A percentile compares a stretch with the other conserved stretches of the same genome.
Conservation (phyloP, 2,329 filamentous ascomycete genomes). For the Nigrospora oryzae region DNA sequence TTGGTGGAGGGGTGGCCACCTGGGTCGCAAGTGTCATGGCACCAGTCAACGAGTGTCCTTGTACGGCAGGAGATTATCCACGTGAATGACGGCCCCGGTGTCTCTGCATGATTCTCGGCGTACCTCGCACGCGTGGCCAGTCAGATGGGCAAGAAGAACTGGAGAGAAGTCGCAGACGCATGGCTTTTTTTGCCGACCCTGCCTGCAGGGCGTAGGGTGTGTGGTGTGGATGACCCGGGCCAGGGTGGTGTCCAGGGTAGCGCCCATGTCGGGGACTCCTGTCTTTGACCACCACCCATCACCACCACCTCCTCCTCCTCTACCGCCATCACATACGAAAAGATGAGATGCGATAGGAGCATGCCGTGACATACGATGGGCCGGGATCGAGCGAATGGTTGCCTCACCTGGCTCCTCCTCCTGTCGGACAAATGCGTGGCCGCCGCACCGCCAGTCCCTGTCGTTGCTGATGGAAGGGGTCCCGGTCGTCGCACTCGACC, state of each 20-base stretch:
- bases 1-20: slow-evolving; percentile 1
- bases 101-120: slow-evolving; percentile 1
- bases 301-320: not conserved
- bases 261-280: too few relatives aligned
- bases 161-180: too few relatives aligned
- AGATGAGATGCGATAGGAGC: not conserved
- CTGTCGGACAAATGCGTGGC: too few relatives aligned
- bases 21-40: slow-evolving; percentile 1
- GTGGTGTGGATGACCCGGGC: too few relatives aligned
- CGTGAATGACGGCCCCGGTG: slow-evolving; percentile 1
- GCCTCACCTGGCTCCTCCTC: not conserved
- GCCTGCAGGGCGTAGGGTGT: not conserved
- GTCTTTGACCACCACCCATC: too few relatives aligned
- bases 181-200: not conserved
- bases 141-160: too few relatives aligned
- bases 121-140: not conserved
- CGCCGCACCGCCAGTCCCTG: too few relatives aligned
- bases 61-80: not conserved
- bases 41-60: not conserved
- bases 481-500: too few relatives aligned
- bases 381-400: slow-evolving; percentile 1
- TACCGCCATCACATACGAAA: not conserved
- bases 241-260: too few relatives aligned
- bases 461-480: too few relatives aligned
- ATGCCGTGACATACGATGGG: not conserved